Evolutionary conservation across 495 filamentous ascomycete species (phyloP).

Genomic region (Penicillium taxi): DNA sequence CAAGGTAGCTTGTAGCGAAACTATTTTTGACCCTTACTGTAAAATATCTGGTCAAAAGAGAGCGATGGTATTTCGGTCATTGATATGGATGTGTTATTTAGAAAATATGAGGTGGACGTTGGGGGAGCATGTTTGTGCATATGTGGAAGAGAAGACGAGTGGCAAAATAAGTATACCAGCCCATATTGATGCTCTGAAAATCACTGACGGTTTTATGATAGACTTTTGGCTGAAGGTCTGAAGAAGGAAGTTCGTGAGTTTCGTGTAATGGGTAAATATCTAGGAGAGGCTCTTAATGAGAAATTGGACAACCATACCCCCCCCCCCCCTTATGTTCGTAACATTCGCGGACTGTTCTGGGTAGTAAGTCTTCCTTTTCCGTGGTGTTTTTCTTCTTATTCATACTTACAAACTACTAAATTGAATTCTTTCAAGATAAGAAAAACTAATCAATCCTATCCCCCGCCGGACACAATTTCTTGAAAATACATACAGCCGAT

Average conservation of each 20-base stretch:
- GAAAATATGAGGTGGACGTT: too few relatives aligned
- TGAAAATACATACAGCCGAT: slow-evolving; percentile 44
- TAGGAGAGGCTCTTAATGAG: slow-evolving; percentile 32
- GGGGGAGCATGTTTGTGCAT: too few relatives aligned
- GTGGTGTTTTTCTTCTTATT: neutral
- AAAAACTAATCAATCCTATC: slow-evolving; percentile 45
- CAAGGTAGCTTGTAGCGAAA: too few relatives aligned
- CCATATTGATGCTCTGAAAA: too few relatives aligned
- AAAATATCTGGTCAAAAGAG: too few relatives aligned
- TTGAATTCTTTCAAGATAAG: slow-evolving; percentile 51
- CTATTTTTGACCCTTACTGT: too few relatives aligned
- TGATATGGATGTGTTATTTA: too few relatives aligned
- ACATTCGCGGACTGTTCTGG: slow-evolving; percentile 50
- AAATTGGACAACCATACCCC: slow-evolving; percentile 28
- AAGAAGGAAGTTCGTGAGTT: too few relatives aligned
- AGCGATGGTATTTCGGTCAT: too few relatives aligned
- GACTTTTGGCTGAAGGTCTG: slow-evolving; percentile 44
- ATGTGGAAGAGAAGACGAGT: too few relatives aligned
- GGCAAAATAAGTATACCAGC: too few relatives aligned
- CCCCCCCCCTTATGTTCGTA: slow-evolving; percentile 42
- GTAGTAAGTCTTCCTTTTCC: slow-evolving; percentile 27
- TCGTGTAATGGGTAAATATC: slow-evolving; percentile 32
- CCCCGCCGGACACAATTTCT: slow-evolving; percentile 22
- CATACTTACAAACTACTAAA: slow-evolving; percentile 14
- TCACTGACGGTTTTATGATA: too few relatives aligned